These are phyloP conservation scores for Pseudoperonospora humuli DNA, from an alignment of 352 stramenopile genomes.

Conservation along the genomic window DNA sequence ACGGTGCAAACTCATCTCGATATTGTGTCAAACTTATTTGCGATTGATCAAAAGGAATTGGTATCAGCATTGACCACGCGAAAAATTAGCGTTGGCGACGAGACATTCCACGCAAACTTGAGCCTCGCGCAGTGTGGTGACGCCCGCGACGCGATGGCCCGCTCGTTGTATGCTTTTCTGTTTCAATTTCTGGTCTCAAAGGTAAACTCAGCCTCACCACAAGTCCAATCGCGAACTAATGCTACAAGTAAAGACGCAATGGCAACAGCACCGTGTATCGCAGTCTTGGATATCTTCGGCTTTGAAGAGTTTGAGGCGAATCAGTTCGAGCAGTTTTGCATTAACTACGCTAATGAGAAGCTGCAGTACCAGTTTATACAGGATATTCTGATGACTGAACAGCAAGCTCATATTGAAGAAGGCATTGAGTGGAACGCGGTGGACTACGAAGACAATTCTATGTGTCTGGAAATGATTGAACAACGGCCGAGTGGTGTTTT, in stretches of 20 bases:
- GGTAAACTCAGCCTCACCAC: constrained; percentile 51
- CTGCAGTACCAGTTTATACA: constrained; percentile 81
- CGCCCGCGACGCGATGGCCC: constrained; percentile 61
- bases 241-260: constrained; percentile 13
- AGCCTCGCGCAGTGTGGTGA: constrained; percentile 59
- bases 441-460: constrained; percentile 66
- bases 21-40: constrained; percentile 34
- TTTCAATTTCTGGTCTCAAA: constrained; percentile 81
- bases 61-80: constrained; percentile 46
- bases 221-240: constrained; percentile 6
- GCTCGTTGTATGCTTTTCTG: constrained; percentile 72
- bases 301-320: constrained; percentile 87
- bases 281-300: constrained; percentile 87
- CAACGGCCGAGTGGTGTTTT: constrained; percentile 71
- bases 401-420: constrained; percentile 67
- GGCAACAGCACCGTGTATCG: constrained; percentile 41
- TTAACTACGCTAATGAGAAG: constrained; percentile 80
- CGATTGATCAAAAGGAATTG: constrained; percentile 39
- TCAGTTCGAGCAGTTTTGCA: constrained; percentile 75
- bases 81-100: constrained; percentile 63
- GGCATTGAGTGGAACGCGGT: constrained; percentile 62
- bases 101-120: constrained; percentile 61
- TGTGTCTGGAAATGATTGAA: constrained; percentile 80
- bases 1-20: constrained; percentile 34
- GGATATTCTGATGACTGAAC: constrained; percentile 68